Conservation (phyloP, 2,329 filamentous ascomycete species). For the Ascochyta lentis region DNA sequence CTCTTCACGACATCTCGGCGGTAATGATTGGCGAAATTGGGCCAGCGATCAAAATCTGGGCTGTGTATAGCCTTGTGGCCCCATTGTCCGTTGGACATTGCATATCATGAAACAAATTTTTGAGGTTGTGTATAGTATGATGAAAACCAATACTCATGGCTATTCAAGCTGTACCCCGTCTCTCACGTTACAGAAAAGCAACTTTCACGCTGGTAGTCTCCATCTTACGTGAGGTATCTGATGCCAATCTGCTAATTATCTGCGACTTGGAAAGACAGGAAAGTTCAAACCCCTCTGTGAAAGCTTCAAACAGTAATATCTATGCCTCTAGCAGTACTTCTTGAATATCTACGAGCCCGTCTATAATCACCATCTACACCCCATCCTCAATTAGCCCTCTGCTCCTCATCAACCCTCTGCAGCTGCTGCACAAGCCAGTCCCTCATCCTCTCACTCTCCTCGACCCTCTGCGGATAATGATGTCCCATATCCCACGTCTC, state of each 20-base stretch:
- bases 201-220: too few relatives aligned
- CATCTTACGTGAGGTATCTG: too few relatives aligned
- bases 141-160: background rate
- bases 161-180: too few relatives aligned
- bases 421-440: slow-evolving; percentile 33
- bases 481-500: slow-evolving; percentile 44
- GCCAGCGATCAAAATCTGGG: slow-evolving; percentile 16
- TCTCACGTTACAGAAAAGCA: too few relatives aligned
- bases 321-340: too few relatives aligned
- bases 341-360: too few relatives aligned
- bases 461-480: slow-evolving; percentile 42
- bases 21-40: slow-evolving; percentile 20
- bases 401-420: background rate
- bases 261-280: too few relatives aligned
- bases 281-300: too few relatives aligned
- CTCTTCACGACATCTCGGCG: slow-evolving; percentile 16
- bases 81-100: slow-evolving; percentile 19
- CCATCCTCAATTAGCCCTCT: background rate
- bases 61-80: slow-evolving; percentile 7
- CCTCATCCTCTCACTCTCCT: slow-evolving; percentile 40
- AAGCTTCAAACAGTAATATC: too few relatives aligned
- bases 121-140: slow-evolving; percentile 24
- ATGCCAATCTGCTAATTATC: too few relatives aligned
- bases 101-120: slow-evolving; percentile 23
- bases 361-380: too few relatives aligned